phyloP scores from a whole-genome alignment of 139 green algal genomes.

The Trebouxia sp. region DNA sequence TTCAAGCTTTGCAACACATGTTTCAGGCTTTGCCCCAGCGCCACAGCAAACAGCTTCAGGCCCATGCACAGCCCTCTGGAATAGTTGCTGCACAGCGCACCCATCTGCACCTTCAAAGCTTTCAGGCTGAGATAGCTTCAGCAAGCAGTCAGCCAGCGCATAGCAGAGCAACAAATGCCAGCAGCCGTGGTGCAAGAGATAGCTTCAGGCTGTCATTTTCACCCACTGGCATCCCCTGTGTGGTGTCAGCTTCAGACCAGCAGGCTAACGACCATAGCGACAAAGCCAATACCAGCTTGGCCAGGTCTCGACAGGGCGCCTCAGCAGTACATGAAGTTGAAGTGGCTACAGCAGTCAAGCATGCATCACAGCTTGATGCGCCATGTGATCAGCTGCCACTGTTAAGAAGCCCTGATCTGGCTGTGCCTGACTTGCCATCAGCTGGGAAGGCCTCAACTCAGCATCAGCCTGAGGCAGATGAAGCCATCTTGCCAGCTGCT shows the following conservation, averaged over 20 bases:
- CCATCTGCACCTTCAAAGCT: not conserved
- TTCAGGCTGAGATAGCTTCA: not conserved
- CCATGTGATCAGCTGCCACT: no score
- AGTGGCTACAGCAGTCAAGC: no score
- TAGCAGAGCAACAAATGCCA: no score
- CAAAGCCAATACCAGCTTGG: no score
- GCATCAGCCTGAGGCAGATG: no score
- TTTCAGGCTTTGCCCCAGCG: not conserved
- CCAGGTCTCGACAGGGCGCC: no score
- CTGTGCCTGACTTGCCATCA: no score
- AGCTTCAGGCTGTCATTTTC: conserved; percentile 18
- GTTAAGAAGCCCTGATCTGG: no score
- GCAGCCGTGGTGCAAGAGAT: no score
- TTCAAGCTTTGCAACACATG: conserved; percentile 2
- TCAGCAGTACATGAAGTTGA: not conserved
- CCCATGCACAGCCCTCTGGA: not conserved
- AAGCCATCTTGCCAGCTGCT: no score
- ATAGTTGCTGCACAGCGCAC: not conserved
- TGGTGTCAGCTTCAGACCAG: not conserved
- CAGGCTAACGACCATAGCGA: no score
- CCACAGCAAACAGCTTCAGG: not conserved
- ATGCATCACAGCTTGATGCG: no score
- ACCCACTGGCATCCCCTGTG: not conserved
- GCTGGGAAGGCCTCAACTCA: not conserved
- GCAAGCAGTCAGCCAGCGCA: not conserved